These are phyloP conservation scores for Pleurotus tuoliensis DNA, from an alignment of 768 basidiomycete genomes.

Conservation along the genomic window DNA sequence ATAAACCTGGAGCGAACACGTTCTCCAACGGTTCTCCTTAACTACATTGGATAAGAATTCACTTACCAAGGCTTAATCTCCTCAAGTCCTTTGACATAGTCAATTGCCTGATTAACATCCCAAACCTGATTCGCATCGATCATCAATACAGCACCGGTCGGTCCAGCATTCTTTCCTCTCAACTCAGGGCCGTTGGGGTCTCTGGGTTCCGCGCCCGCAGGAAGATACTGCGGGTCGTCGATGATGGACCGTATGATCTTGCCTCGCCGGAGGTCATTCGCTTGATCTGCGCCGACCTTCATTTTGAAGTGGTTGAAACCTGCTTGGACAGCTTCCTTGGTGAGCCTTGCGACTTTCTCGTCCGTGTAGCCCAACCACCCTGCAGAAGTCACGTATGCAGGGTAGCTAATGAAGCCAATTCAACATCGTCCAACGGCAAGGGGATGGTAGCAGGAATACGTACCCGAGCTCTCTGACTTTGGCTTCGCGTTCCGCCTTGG, in stretches of 20 bases:
- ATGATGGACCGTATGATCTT: constrained; percentile 91
- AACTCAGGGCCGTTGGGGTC: constrained; percentile 62
- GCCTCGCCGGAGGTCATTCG: constrained; percentile 83
- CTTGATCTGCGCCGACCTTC: constrained; percentile 88
- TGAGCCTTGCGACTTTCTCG: constrained; percentile 85
- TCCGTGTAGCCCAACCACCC: constrained; percentile 95
- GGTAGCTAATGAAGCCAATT: constrained; percentile 53
- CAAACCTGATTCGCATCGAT: constrained; percentile 97
- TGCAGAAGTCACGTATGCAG: constrained; percentile 90
- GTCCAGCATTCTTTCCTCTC: constrained; percentile 88
- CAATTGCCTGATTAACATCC: constrained; percentile 91
- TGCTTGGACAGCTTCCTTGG: constrained; percentile 75
- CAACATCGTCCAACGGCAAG: neutral
- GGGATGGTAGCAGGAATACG: constrained; percentile 8
- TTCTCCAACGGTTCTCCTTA: neutral
- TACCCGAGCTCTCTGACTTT: constrained; percentile 70
- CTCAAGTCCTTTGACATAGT: constrained; percentile 79
- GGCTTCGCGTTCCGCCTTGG: constrained; percentile 76
- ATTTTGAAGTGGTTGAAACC: constrained; percentile 99
- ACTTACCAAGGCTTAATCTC: constrained; percentile 82
- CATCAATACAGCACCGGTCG: constrained; percentile 93
- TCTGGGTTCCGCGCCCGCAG: constrained; percentile 49
- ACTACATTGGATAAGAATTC: too few relatives aligned
- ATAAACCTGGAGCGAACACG: constrained; percentile 60
- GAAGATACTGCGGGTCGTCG: constrained; percentile 85